A percentile compares a stretch with the other conserved stretches of the same genome.
These are phyloP conservation scores for Parmelia sp. DNA, from an alignment of 495 filamentous ascomycete genomes.

Conservation along the genomic window DNA sequence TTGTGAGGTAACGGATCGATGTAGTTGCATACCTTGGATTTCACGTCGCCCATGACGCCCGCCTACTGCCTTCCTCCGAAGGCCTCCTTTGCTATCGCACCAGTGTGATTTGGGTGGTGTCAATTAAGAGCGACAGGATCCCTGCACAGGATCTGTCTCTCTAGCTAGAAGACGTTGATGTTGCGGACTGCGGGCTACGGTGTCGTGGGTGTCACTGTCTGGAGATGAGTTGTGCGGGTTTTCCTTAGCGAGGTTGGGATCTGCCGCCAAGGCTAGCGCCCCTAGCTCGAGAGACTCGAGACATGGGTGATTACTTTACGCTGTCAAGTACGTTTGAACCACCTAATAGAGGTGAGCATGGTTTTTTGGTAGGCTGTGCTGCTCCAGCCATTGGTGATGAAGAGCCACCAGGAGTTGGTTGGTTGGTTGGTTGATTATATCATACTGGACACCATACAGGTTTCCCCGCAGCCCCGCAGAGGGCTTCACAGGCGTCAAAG, in stretches of 20 bases:
- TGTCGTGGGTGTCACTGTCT: background rate
- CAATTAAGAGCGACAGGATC: slow-evolving; percentile 25
- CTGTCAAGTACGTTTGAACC: background rate
- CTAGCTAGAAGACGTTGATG: background rate
- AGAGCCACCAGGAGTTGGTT: background rate
- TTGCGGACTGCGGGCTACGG: no score
- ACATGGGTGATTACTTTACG: no score
- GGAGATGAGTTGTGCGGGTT: slow-evolving; percentile 17
- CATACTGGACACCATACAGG: no score
- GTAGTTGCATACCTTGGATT: slow-evolving; percentile 27
- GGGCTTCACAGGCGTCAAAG: no score
- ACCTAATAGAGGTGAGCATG: background rate
- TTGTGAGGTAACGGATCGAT: background rate
- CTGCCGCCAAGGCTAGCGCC: slow-evolving; percentile 3
- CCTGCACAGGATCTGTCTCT: slow-evolving; percentile 26
- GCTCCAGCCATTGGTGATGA: background rate
- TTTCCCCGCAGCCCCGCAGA: no score
- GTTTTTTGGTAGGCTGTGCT: background rate
- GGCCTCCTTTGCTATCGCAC: slow-evolving; percentile 26
- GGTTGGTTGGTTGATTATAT: no score
- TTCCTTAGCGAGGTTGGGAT: slow-evolving; percentile 19
- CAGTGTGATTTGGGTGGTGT: slow-evolving; percentile 18
- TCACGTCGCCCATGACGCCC: slow-evolving; percentile 30
- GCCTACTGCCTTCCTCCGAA: slow-evolving; percentile 29
- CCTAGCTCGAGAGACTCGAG: background rate